Evolutionary conservation across 148 eudicot species (phyloP).

Genomic region (Arctostaphylos glauca): DNA sequence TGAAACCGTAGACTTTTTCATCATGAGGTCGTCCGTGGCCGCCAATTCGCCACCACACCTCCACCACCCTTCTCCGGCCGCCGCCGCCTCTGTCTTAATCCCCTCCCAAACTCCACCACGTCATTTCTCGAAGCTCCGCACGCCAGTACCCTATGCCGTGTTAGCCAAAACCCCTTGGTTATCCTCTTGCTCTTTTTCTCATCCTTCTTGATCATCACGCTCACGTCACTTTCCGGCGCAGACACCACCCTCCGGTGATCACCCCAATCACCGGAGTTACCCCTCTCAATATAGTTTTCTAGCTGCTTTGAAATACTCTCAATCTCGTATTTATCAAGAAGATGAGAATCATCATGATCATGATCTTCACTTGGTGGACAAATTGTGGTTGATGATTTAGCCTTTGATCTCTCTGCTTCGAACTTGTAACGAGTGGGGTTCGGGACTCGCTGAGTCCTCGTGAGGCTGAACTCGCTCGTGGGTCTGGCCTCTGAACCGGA

Average conservation of each 20-base stretch:
- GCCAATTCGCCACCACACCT: no score
- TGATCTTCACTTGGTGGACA: background rate
- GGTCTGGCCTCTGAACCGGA: constrained; percentile 19
- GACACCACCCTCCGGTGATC: constrained; percentile 8
- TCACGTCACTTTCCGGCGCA: background rate
- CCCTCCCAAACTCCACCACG: constrained; percentile 21
- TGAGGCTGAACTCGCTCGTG: constrained; percentile 16
- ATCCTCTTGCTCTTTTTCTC: constrained; percentile 6
- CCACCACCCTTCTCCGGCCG: constrained; percentile 19
- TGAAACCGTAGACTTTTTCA: no score
- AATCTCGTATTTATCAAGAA: constrained; percentile 43
- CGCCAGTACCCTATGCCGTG: constrained; percentile 6
- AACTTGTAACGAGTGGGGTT: constrained; percentile 39
- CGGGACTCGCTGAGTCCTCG: constrained; percentile 12
- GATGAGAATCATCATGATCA: constrained; percentile 20
- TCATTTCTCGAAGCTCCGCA: constrained; percentile 25
- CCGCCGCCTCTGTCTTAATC: background rate
- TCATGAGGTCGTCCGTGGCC: no score
- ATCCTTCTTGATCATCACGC: background rate
- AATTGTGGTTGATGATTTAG: background rate
- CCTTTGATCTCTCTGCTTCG: constrained; percentile 27
- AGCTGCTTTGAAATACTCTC: constrained; percentile 39
- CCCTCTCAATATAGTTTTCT: constrained; percentile 21
- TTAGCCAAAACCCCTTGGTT: constrained; percentile 8
- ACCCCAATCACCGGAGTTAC: background rate